Evolutionary conservation across 192 early-diverging fungal species (phyloP), one percentile per base, ranked within the genome.

Genomic region (Globomyces pollinis-pini): DNA sequence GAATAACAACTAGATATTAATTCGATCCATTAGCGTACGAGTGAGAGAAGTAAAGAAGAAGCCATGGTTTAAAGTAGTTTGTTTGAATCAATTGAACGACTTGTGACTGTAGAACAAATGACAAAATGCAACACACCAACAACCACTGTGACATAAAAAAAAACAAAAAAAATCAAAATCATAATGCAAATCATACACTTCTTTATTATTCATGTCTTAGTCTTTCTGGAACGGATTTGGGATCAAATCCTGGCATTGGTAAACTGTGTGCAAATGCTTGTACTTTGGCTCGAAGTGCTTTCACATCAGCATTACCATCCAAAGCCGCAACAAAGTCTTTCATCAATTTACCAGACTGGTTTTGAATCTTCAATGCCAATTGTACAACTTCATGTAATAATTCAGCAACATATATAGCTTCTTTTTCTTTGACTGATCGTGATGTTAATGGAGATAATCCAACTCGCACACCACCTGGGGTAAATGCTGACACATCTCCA

Each of bases 381-480:
- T 93, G 86, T 24, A 90, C 91, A 55, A 86, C 90, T 68, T 88
- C 89, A 78, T 99, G 88, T 51, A 99, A 77, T 74, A 95, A 91
- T 59, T 96, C 97, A 67, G 85, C 97, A 45, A 99, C 89, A 76
- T 89, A 79, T 57, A 86, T 90, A 76, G 97, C 93, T 77, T 99
- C 97, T n/a, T 72, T 73, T 80, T 96, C 93, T 75, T 93, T 98
- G 75, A 99, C 87, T 15, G 85, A 86, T 30, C 97, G 89, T 38
- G 93, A 96, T 12, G 97, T 99, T 68, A 99, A 82, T 20, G 97
- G 94, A 32, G 97, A 81, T 1, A 91, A 78, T 31, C 94, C 94
- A 35, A 99, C 76, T 75, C 97, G 93, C 50, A 94, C 90, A 77
- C 97, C 97, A 59, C 97, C 97, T 62, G 97, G 97, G 39, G 90